phyloP scores from a whole-genome alignment of 495 filamentous ascomycete genomes.

The Parathielavia hyrcaniae region DNA sequence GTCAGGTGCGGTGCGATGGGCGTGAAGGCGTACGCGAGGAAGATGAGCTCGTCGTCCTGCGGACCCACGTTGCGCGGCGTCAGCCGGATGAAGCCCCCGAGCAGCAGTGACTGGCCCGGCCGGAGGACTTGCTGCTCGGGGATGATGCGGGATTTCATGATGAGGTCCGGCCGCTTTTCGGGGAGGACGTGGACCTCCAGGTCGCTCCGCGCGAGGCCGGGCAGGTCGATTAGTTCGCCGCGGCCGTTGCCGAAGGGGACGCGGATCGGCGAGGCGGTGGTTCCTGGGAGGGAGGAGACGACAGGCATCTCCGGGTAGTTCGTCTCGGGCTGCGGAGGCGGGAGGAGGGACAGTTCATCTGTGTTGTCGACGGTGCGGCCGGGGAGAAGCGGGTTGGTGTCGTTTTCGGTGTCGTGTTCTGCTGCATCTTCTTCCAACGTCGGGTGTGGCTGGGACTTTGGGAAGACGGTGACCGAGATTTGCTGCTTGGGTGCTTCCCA shows the following conservation, averaged over 20 bases:
- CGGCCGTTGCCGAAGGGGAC: slow-evolving; percentile 75
- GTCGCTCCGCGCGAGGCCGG: slow-evolving; percentile 69
- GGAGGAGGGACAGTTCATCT: slow-evolving; percentile 52
- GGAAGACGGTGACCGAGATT: slow-evolving; percentile 30
- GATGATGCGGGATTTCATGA: slow-evolving; percentile 66
- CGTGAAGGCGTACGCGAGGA: slow-evolving; percentile 74
- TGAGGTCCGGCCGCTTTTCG: slow-evolving; percentile 56
- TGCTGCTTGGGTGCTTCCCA: slow-evolving; percentile 31
- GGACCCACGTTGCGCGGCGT: slow-evolving; percentile 56
- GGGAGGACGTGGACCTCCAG: slow-evolving; percentile 62
- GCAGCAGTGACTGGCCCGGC: slow-evolving; percentile 72
- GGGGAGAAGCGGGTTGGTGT: slow-evolving; percentile 22
- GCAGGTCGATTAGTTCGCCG: slow-evolving; percentile 89
- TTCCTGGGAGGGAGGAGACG: slow-evolving; percentile 81
- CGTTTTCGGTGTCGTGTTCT: slow-evolving; percentile 3
- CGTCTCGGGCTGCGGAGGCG: slow-evolving; percentile 64
- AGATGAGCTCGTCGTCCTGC: slow-evolving; percentile 43
- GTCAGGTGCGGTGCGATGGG: slow-evolving; percentile 68
- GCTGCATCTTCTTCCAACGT: slow-evolving; percentile 10
- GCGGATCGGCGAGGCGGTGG: slow-evolving; percentile 88
- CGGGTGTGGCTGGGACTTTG: slow-evolving; percentile 11
- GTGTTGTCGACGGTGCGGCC: slow-evolving; percentile 20
- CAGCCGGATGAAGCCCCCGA: slow-evolving; percentile 84
- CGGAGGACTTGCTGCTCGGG: slow-evolving; percentile 66
- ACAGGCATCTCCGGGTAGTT: slow-evolving; percentile 73